Conservation (phyloP, 495 filamentous ascomycete genomes). For the Lasiosphaeria hispida region DNA sequence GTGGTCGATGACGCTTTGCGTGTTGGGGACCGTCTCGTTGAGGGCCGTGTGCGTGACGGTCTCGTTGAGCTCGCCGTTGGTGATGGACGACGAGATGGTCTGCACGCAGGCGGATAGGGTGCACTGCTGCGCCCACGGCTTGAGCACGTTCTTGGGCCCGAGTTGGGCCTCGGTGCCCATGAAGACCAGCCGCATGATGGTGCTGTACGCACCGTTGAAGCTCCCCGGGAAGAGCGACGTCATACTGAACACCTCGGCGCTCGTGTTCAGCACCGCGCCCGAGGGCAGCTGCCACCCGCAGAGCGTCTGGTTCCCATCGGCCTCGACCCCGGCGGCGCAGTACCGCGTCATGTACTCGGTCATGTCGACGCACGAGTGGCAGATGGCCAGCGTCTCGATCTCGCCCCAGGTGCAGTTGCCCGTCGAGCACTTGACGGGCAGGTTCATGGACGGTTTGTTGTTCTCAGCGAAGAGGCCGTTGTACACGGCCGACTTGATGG, state of each 20-base stretch:
- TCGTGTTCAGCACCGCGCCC: conserved; percentile 19
- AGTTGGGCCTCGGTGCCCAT: conserved; percentile 24
- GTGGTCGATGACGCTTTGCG: background rate
- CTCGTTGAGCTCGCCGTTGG: conserved; percentile 20
- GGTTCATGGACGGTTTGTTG: conserved; percentile 17
- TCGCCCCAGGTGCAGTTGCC: conserved; percentile 31
- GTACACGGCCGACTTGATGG: conserved; percentile 35
- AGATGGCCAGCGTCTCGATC: conserved; percentile 31
- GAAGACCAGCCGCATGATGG: conserved; percentile 30
- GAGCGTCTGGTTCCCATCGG: background rate
- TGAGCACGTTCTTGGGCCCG: conserved; percentile 5
- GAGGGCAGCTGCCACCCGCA: conserved; percentile 28
- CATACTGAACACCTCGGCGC: conserved; percentile 26
- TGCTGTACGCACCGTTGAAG: conserved; percentile 23
- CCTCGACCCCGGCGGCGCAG: conserved; percentile 11
- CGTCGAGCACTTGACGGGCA: conserved; percentile 26
- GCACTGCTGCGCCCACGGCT: conserved; percentile 27
- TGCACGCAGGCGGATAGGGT: conserved; percentile 21
- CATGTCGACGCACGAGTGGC: conserved; percentile 29
- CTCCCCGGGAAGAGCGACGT: conserved; percentile 24
- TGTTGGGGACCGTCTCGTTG: conserved; percentile 16
- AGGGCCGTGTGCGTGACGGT: conserved; percentile 1
- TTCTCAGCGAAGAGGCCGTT: conserved; percentile 34
- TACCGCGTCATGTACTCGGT: conserved; percentile 22
- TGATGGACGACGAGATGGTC: conserved; percentile 8